These are phyloP conservation scores for Talaromyces sp. DNA, from an alignment of 2,329 filamentous ascomycete genomes.

Conservation along the genomic window DNA sequence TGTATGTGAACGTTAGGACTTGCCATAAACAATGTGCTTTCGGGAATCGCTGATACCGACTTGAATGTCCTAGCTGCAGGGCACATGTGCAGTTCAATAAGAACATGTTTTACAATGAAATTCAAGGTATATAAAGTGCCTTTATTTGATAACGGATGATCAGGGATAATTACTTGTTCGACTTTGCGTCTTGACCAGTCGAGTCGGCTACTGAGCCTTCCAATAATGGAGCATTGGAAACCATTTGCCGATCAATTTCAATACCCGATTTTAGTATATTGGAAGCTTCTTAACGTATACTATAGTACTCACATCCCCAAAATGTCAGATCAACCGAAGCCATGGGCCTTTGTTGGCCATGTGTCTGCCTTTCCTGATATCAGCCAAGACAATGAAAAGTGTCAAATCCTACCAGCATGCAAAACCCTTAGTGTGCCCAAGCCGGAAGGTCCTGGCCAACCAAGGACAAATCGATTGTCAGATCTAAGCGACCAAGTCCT, in stretches of 20 bases:
- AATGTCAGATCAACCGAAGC: not conserved
- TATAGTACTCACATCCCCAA: not conserved
- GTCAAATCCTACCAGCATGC: conserved; percentile 9
- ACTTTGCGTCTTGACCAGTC: too few relatives aligned
- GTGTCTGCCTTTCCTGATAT: conserved; percentile 10
- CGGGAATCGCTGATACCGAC: too few relatives aligned
- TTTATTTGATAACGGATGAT: too few relatives aligned
- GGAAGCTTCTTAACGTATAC: not conserved
- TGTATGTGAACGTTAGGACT: too few relatives aligned
- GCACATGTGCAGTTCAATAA: too few relatives aligned
- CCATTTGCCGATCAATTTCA: not conserved
- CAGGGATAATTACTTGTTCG: too few relatives aligned
- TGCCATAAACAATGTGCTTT: too few relatives aligned
- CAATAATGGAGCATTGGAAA: not conserved
- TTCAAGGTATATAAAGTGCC: too few relatives aligned
- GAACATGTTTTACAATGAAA: too few relatives aligned
- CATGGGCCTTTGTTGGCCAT: conserved; percentile 7
- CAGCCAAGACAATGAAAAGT: conserved; percentile 7
- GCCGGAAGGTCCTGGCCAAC: not conserved
- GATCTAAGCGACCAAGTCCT: conserved; percentile 61
- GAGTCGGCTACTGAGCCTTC: too few relatives aligned
- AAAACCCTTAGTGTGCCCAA: conserved; percentile 10
- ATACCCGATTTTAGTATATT: not conserved
- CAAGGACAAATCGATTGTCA: conserved; percentile 33
- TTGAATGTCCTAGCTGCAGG: too few relatives aligned